Conservation (phyloP, 148 eudicot species). For the Chenopodium suecicum region DNA sequence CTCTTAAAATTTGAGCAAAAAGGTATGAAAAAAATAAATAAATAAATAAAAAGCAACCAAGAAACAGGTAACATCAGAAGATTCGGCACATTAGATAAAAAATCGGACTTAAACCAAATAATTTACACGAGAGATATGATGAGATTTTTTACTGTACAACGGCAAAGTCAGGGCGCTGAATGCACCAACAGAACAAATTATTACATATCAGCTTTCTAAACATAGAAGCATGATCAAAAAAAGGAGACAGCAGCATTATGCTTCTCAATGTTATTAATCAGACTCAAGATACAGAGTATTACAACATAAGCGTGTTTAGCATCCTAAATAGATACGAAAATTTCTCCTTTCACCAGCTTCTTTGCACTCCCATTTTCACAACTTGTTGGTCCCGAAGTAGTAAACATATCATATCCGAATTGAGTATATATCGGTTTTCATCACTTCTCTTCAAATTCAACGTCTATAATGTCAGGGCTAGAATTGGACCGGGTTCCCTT, state of each 20-base stretch:
- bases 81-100: neutral
- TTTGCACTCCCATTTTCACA: neutral
- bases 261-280: slow-evolving; percentile 1
- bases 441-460: slow-evolving; percentile 84
- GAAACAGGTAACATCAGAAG: neutral
- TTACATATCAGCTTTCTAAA: slow-evolving; percentile 3
- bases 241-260: slow-evolving; percentile 1
- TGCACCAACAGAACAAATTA: neutral
- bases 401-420: neutral
- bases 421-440: neutral
- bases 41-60: neutral
- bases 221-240: neutral
- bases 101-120: neutral
- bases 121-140: slow-evolving; percentile 6
- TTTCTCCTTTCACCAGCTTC: slow-evolving; percentile 11
- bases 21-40: too few species aligned
- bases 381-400: neutral
- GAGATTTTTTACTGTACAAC: slow-evolving; percentile 26
- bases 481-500: slow-evolving; percentile 49
- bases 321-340: neutral
- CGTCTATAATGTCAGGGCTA: slow-evolving; percentile 71
- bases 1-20: too few species aligned
- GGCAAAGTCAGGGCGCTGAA: neutral
- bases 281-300: neutral
- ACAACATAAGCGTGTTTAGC: neutral